These are phyloP conservation scores for Moringa oleifera DNA, from an alignment of 345 rosid genomes.

Conservation along the genomic window DNA sequence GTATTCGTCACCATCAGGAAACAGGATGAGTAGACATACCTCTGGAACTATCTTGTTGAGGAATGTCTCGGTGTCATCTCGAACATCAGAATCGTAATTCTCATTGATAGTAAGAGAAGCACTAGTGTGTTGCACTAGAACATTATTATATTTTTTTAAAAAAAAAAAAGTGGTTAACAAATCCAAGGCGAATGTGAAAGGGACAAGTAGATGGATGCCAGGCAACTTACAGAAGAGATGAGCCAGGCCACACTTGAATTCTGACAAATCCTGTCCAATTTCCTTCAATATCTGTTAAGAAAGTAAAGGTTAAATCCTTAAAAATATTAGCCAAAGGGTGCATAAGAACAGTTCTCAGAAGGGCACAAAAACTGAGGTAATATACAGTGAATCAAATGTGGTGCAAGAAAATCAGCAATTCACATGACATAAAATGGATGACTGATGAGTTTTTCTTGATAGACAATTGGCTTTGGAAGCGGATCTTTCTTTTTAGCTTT, in stretches of 20 bases:
- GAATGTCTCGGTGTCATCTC: constrained; percentile 90
- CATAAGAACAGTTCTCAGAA: background rate
- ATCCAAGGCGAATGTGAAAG: background rate
- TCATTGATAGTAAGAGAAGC: constrained; percentile 96
- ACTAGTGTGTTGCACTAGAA: constrained; percentile 85
- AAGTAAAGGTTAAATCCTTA: too few relatives aligned
- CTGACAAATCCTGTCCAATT: constrained; percentile 63
- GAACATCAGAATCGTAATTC: constrained; percentile 92
- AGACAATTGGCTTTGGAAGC: too few relatives aligned
- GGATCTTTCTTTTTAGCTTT: too few relatives aligned
- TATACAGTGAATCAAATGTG: too few relatives aligned
- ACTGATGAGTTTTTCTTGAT: too few relatives aligned
- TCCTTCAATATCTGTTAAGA: constrained; percentile 89
- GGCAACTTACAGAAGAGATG: constrained; percentile 69
- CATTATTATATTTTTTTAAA: too few relatives aligned
- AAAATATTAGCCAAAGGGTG: background rate
- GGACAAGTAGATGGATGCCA: background rate
- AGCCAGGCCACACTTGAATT: constrained; percentile 85
- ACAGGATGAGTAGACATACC: constrained; percentile 25
- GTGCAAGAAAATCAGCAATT: too few relatives aligned
- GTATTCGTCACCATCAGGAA: background rate
- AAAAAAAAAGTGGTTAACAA: too few relatives aligned
- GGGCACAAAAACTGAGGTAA: too few relatives aligned
- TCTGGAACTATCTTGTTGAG: constrained; percentile 90
- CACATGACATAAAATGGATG: too few relatives aligned